Evolutionary conservation across 1,284 basidiomycete species (phyloP).

Genomic region (Rhodotorula glutinis): DNA sequence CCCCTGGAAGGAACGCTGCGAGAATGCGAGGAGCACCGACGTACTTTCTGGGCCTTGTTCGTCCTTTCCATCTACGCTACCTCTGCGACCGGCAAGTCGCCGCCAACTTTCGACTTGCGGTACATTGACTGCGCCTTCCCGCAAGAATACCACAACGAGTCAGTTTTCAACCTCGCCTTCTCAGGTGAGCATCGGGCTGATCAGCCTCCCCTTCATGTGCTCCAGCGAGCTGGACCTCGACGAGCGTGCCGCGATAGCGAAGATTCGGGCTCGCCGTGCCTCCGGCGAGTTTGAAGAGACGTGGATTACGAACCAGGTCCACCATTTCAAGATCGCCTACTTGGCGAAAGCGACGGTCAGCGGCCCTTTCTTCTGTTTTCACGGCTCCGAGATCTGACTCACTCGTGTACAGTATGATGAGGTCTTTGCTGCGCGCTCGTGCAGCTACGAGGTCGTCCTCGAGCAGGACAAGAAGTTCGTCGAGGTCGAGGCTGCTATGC

Average conservation of each 20-base stretch:
- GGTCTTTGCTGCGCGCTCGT: slow-evolving; percentile 3
- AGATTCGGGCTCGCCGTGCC: background rate
- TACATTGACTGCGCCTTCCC: slow-evolving; percentile 27
- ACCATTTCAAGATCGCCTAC: background rate
- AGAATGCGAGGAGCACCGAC: slow-evolving; percentile 27
- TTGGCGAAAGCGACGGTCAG: background rate
- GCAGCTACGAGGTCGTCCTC: slow-evolving; percentile 14
- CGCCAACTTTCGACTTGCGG: slow-evolving; percentile 21
- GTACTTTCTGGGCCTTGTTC: slow-evolving; percentile 33
- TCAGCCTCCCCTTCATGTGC: too few relatives aligned
- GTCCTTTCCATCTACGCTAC: slow-evolving; percentile 12
- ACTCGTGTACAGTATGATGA: slow-evolving; percentile 15
- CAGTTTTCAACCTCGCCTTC: background rate
- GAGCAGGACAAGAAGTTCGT: slow-evolving; percentile 9
- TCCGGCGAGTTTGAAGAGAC: slow-evolving; percentile 19
- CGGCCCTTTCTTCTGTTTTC: background rate
- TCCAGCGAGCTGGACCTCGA: slow-evolving; percentile 12
- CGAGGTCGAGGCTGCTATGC: slow-evolving; percentile 15
- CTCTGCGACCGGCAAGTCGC: slow-evolving; percentile 1
- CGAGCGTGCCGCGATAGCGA: slow-evolving; percentile 11
- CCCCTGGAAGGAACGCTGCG: slow-evolving; percentile 11
- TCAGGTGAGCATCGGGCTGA: background rate
- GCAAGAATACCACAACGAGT: slow-evolving; percentile 21
- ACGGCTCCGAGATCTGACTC: background rate
- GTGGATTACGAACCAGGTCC: slow-evolving; percentile 1